Conservation (phyloP, 2,329 filamentous ascomycete genomes). For the Diaporthe citrichinensis region DNA sequence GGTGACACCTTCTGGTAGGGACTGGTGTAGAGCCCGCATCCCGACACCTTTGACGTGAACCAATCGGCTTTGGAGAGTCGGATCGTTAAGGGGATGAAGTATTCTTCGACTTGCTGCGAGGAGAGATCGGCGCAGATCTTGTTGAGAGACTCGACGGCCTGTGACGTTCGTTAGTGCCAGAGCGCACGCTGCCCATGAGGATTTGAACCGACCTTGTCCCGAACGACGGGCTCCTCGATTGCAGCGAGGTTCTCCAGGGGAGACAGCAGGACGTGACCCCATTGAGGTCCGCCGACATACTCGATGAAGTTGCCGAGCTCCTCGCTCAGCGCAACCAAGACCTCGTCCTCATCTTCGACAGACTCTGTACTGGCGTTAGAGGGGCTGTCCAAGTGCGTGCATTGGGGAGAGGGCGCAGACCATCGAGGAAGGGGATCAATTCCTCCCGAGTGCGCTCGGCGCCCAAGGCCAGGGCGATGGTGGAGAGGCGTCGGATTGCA, state of each 20-base stretch:
- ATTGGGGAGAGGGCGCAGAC: slow-evolving; percentile 68
- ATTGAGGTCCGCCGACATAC: slow-evolving; percentile 94
- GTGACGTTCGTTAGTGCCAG: slow-evolving; percentile 38
- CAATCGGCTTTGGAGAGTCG: slow-evolving; percentile 99
- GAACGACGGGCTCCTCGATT: slow-evolving; percentile 97
- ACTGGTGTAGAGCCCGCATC: slow-evolving; percentile 92
- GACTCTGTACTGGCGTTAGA: slow-evolving; percentile 76
- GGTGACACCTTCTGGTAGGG: slow-evolving; percentile 93
- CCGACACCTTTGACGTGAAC: slow-evolving; percentile 99
- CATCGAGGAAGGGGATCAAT: slow-evolving; percentile 98
- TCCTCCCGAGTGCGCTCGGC: slow-evolving; percentile 97
- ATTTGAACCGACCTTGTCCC: slow-evolving; percentile 84
- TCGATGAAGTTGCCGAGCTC: slow-evolving; percentile 97
- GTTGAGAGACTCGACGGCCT: slow-evolving; percentile 99
- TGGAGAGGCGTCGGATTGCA: slow-evolving; percentile 97
- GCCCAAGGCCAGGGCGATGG: slow-evolving; percentile 95
- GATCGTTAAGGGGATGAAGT: slow-evolving; percentile 95
- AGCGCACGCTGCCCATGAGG: slow-evolving; percentile 27
- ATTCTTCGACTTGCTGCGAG: slow-evolving; percentile 92
- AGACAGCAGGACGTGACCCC: slow-evolving; percentile 95
- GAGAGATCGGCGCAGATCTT: slow-evolving; percentile 97
- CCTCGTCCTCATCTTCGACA: slow-evolving; percentile 98
- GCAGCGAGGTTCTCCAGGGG: slow-evolving; percentile 98
- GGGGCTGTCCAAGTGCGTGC: slow-evolving; percentile 37
- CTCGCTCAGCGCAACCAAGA: slow-evolving; percentile 95